Percentiles rank a stretch among this genome's conserved stretches.
Evolutionary conservation across 306 rosid species (phyloP).

Genomic region (Acacia melanoxylon): DNA sequence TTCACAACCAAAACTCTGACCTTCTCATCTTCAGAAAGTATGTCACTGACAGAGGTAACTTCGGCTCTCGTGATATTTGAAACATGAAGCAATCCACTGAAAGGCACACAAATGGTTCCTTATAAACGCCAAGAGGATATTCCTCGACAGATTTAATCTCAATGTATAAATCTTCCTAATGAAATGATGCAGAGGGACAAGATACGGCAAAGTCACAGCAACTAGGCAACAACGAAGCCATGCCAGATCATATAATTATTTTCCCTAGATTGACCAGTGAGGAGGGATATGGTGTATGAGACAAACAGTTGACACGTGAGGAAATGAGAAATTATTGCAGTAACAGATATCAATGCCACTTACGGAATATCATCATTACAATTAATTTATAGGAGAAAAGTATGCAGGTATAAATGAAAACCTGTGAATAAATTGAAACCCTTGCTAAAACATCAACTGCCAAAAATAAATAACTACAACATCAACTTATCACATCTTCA

Average conservation of each 20-base stretch:
- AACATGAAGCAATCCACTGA: slow-evolving; percentile 95
- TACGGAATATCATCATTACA: not conserved
- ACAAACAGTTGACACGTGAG: slow-evolving; percentile 1
- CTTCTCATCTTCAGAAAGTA: slow-evolving; percentile 69
- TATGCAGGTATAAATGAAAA: not conserved
- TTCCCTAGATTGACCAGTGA: not conserved
- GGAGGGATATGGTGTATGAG: not conserved
- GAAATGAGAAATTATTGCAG: slow-evolving; percentile 1
- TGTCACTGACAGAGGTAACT: slow-evolving; percentile 68
- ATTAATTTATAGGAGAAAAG: not conserved
- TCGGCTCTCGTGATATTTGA: slow-evolving; percentile 73
- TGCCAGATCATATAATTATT: not conserved
- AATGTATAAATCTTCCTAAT: not conserved
- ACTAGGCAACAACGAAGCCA: slow-evolving; percentile 11
- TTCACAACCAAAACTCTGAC: slow-evolving; percentile 85
- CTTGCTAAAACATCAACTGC: not conserved
- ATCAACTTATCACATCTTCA: not conserved
- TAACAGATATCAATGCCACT: slow-evolving; percentile 4
- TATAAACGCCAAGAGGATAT: slow-evolving; percentile 17
- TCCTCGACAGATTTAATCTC: slow-evolving; percentile 11
- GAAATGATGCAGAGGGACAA: slow-evolving; percentile 12
- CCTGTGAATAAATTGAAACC: no score
- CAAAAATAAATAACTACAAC: not conserved
- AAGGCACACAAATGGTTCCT: slow-evolving; percentile 29
- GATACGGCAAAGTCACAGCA: not conserved